Base-by-base conservation (phyloP, 768 basidiomycete species). In the Podaxis carcinomalis region DNA sequence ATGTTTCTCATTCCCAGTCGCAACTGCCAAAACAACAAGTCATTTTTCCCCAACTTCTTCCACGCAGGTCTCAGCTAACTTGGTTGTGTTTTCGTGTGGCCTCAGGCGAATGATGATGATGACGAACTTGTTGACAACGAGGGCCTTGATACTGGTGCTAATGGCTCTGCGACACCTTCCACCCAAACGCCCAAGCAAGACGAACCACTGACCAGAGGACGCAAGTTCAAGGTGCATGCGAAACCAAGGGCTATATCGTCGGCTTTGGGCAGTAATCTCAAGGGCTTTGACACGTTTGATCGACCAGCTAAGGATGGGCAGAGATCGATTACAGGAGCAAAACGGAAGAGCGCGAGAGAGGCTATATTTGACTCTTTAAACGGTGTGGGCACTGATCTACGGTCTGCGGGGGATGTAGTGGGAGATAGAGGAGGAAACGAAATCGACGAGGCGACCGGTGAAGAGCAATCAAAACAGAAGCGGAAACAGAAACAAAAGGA, bases 351-450 rank as follows among this genome's bases (percentile, higher is more conserved):
- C 16, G 82, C 82, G 1, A 75, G 74, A 62, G 71, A 80, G 40
- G 61, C 77, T 25, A 77, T 85, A 13, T 79, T 79, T 64, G 79
- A 83, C 63, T 79, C 67, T 21, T 21, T 57, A 56, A 67, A 72
- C 4, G 77, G 76, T 14, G 81, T 84, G 32, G 84, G 83, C 14
- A 71, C 74, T 47, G 84, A 86, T 71, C 64, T 86, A 53, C 77
- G 77, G 37, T 62, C 72, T 27, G 68, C 72, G 46, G 66, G 65
- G 56, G 50, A 60, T 42, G 14, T 5, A 39, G 14, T 27, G 19
- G 28, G 35, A 13, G 32, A 46, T 25, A 27, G 32, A 5, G 32
- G 27, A 27, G 4, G 39, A 46, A 51, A 57, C 49, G 14, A 61
- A 61, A 47, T 39, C 59, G 50, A 49, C 6, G 54, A 39, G 7